Base-by-base conservation (phyloP, 805 yeast species). In the Wickerhamomyces subpelliculosus region DNA sequence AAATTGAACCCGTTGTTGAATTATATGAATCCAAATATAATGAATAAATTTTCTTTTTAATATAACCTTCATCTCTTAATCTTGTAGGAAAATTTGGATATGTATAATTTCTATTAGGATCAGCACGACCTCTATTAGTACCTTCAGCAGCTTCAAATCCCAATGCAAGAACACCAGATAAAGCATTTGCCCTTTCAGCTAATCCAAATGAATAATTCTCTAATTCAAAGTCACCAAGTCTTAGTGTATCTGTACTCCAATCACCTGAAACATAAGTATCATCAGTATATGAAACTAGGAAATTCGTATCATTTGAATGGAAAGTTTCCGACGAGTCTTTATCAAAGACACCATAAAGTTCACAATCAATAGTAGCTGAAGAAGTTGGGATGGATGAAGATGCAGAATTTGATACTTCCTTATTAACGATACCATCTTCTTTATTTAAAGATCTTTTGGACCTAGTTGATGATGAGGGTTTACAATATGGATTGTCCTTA, bases 91-190 rank as follows among this genome's bases (percentile, higher is more conserved):
- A 61, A 56, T 86, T 85, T 39, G 72, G 67, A 58, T 85, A 85
- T 14, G 59, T 59, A 47, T 70, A 71, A 4, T 39, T 37, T 12
- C 37, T 27, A 11, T 47, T 14, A 4, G 41, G 30, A 3, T 52
- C 43, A 3, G 40, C 30, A 7, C 49, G 34, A 18, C 64, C 64
- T 1, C 70, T 52, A 43, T 65, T 64, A 1, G 90, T 82, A 4
- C 75, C 66, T 58, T 88, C 95, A 38, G 84, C 67, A 12, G 78
- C 83, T 5, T 74, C 61, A 36, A 83, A 65, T 10, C 93, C 90
- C 44, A 84, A 75, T 21, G 89, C 88, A 30, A 84, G 59, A 20
- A 85, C 90, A 39, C 94, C 90, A 32, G 60, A 60, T 8, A 75
- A 57, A 4, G 89, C 77, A 43, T 77, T 75, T 2, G 86, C 73